Conservation (phyloP, 345 rosid species). For the Aquilaria malaccensis region DNA sequence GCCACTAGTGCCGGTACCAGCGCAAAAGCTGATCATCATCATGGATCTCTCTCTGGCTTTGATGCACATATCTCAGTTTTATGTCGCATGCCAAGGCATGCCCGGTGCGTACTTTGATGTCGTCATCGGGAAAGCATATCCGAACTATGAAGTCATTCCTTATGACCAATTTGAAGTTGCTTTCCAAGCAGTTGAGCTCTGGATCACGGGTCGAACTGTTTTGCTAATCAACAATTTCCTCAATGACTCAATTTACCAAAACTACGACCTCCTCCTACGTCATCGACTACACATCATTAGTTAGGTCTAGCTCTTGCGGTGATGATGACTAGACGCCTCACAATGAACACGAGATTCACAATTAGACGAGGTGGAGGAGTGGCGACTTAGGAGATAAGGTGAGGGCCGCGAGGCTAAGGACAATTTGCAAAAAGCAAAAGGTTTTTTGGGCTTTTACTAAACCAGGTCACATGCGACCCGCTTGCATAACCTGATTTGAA, state of each 20-base stretch:
- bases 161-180: constrained; percentile 92
- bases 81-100: constrained; percentile 87
- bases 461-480: too few species aligned
- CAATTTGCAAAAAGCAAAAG: too few species aligned
- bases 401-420: too few species aligned
- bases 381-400: too few species aligned
- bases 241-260: constrained; percentile 82
- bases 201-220: constrained; percentile 90
- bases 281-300: constrained; percentile 90
- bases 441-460: too few species aligned
- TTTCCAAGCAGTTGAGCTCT: constrained; percentile 90
- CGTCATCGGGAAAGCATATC: constrained; percentile 85
- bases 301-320: constrained; percentile 43
- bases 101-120: constrained; percentile 93
- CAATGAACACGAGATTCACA: too few species aligned
- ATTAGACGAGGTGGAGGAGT: too few species aligned
- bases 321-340: too few species aligned
- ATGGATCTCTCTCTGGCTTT: constrained; percentile 75
- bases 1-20: background rate
- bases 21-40: constrained; percentile 42
- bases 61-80: constrained; percentile 67
- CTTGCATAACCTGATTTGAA: too few species aligned
- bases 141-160: constrained; percentile 76
- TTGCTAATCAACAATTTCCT: constrained; percentile 76
- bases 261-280: constrained; percentile 84